These are phyloP conservation scores for Claviceps maximensis DNA, from an alignment of 2,329 filamentous ascomycete genomes.

Conservation along the genomic window DNA sequence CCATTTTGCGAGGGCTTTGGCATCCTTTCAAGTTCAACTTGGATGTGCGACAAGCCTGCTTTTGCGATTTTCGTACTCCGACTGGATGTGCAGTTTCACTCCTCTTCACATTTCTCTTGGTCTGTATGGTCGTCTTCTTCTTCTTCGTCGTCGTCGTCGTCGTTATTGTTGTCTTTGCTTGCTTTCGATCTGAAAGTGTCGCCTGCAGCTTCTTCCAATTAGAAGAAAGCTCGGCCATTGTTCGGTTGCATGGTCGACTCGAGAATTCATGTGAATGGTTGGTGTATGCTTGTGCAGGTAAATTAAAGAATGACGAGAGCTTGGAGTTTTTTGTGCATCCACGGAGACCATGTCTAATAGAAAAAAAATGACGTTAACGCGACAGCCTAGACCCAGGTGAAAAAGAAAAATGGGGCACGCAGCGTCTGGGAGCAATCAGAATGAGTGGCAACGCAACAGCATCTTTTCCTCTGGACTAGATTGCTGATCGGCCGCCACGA, in stretches of 20 bases:
- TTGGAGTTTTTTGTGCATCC: neutral
- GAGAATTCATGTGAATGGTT: neutral
- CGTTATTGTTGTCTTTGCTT: conserved; percentile 22
- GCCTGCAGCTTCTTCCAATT: conserved; percentile 73
- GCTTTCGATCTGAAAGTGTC: conserved; percentile 35
- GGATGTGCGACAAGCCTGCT: conserved; percentile 2
- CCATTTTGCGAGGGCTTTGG: conserved; percentile 31
- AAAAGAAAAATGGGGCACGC: neutral
- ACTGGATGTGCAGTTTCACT: conserved; percentile 13
- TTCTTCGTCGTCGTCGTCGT: conserved; percentile 12
- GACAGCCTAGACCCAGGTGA: neutral
- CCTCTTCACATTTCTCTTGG: neutral
- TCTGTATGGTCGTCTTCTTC: too few species aligned
- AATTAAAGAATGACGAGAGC: neutral
- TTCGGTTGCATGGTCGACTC: conserved; percentile 3
- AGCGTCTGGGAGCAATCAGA: neutral
- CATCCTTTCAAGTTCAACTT: conserved; percentile 7
- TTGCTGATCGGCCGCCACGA: neutral
- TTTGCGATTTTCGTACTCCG: conserved; percentile 17
- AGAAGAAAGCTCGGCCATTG: conserved; percentile 39
- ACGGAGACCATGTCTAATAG: neutral
- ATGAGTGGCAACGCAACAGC: neutral
- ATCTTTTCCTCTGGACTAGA: neutral
- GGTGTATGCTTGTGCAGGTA: neutral
- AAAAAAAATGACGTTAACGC: neutral